These are phyloP conservation scores for Nannochloris sp. DNA, from an alignment of 139 green algal species.

Conservation along the genomic window DNA sequence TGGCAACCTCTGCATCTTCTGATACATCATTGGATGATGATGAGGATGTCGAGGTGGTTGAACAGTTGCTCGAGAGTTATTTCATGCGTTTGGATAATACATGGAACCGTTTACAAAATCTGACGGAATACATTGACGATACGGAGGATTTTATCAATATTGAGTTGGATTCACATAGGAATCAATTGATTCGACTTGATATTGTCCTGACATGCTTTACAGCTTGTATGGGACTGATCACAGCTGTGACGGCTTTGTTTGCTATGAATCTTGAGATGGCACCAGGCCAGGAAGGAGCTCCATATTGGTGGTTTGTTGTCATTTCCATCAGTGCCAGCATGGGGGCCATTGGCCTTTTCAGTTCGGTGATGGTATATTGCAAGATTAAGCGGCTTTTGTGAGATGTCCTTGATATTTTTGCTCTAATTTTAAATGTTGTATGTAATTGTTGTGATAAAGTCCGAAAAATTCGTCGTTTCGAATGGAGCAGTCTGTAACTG, in stretches of 20 bases:
- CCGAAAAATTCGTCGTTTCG: not conserved
- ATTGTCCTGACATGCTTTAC: constrained; percentile 75
- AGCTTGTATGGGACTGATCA: constrained; percentile 57
- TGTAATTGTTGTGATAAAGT: not conserved
- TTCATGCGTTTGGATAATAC: constrained; percentile 61
- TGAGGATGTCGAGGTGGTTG: constrained; percentile 36
- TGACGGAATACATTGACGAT: constrained; percentile 93
- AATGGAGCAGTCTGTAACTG: too few relatives aligned
- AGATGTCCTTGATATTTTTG: not conserved
- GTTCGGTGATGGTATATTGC: constrained; percentile 24
- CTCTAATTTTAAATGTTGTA: not conserved
- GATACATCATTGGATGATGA: constrained; percentile 6
- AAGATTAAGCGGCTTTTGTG: constrained; percentile 26
- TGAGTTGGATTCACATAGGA: constrained; percentile 81
- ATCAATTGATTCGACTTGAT: constrained; percentile 73
- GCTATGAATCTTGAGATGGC: constrained; percentile 79
- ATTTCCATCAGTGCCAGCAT: constrained; percentile 7
- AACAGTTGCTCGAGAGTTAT: constrained; percentile 73
- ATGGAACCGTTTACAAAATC: constrained; percentile 61
- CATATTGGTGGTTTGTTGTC: constrained; percentile 22
- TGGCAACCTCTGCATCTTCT: not conserved
- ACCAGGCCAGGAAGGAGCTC: not conserved
- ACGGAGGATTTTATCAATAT: constrained; percentile 98
- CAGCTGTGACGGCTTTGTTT: constrained; percentile 71
- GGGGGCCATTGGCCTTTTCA: constrained; percentile 13